Conservation (phyloP, 768 basidiomycete genomes). For the Tephrocybe sp. region DNA sequence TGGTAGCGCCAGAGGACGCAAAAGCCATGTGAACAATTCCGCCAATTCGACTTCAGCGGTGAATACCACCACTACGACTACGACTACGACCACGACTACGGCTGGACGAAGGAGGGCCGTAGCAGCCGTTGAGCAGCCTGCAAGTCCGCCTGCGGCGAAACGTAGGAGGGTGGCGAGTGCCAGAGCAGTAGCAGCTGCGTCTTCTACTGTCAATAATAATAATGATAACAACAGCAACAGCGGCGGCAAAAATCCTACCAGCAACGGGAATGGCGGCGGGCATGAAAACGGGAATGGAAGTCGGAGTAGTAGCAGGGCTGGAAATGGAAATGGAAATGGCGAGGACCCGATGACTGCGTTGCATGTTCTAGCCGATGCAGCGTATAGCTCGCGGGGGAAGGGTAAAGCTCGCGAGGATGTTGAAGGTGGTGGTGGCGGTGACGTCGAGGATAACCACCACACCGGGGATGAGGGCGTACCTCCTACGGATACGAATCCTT, state of each 20-base stretch:
- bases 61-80: too few species aligned
- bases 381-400: slow-evolving; percentile 31
- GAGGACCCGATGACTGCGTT: slow-evolving; percentile 50
- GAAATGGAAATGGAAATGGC: too few species aligned
- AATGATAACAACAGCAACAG: not conserved
- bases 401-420: slow-evolving; percentile 17
- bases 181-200: slow-evolving; percentile 6
- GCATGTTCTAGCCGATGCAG: slow-evolving; percentile 71
- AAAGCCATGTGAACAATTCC: too few species aligned
- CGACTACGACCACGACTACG: slow-evolving; percentile 10
- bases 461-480: too few species aligned
- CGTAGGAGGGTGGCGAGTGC: slow-evolving; percentile 26
- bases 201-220: too few species aligned
- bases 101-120: slow-evolving; percentile 17
- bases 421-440: too few species aligned
- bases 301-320: too few species aligned
- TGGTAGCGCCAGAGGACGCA: slow-evolving; percentile 24
- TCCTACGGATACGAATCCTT: slow-evolving; percentile 3
- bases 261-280: not conserved
- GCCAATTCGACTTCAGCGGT: too few species aligned
- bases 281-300: too few species aligned
- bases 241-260: not conserved
- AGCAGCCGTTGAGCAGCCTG: slow-evolving; percentile 27
- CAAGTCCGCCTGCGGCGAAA: slow-evolving; percentile 31
- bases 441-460: too few species aligned